These are phyloP conservation scores for Cercophora newfieldiana DNA, from an alignment of 495 filamentous ascomycete species.

Conservation along the genomic window DNA sequence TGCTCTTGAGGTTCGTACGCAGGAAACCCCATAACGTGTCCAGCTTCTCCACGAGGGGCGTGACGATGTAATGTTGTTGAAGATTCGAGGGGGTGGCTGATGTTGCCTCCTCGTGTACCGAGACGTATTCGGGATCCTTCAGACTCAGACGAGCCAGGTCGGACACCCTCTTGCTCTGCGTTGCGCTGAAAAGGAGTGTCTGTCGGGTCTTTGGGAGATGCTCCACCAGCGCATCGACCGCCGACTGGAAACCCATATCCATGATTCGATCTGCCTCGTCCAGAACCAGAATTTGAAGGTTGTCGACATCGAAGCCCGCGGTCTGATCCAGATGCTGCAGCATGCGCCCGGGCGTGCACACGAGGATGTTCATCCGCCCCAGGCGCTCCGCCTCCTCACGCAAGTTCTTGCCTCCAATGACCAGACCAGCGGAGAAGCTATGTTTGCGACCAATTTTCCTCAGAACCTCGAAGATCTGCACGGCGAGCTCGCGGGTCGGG, in stretches of 20 bases:
- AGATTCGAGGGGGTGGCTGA: constrained; percentile 82
- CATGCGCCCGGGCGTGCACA: constrained; percentile 94
- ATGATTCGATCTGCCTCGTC: constrained; percentile 97
- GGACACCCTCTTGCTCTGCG: constrained; percentile 89
- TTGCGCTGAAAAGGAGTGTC: constrained; percentile 93
- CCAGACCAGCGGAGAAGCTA: constrained; percentile 85
- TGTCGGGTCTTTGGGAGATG: constrained; percentile 86
- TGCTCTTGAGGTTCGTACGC: constrained; percentile 79
- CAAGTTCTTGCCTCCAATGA: constrained; percentile 92
- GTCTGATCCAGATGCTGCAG: constrained; percentile 96
- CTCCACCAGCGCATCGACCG: constrained; percentile 90
- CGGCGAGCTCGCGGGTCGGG: constrained; percentile 90
- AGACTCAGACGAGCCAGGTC: constrained; percentile 88
- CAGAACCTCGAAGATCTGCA: constrained; percentile 96
- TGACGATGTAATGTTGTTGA: constrained; percentile 87
- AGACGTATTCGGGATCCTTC: constrained; percentile 88
- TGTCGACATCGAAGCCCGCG: constrained; percentile 82
- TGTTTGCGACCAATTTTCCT: constrained; percentile 88
- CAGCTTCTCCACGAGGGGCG: constrained; percentile 81
- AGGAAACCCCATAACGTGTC: constrained; percentile 93
- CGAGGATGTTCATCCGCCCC: constrained; percentile 93
- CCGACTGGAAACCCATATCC: constrained; percentile 94
- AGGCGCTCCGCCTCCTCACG: constrained; percentile 85
- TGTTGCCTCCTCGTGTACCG: constrained; percentile 80
- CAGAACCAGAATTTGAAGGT: constrained; percentile 87